Percentiles rank a stretch among this genome's conserved stretches.
These are phyloP conservation scores for Mikania micrantha DNA, from an alignment of 129 eudicot species.

Conservation along the genomic window DNA sequence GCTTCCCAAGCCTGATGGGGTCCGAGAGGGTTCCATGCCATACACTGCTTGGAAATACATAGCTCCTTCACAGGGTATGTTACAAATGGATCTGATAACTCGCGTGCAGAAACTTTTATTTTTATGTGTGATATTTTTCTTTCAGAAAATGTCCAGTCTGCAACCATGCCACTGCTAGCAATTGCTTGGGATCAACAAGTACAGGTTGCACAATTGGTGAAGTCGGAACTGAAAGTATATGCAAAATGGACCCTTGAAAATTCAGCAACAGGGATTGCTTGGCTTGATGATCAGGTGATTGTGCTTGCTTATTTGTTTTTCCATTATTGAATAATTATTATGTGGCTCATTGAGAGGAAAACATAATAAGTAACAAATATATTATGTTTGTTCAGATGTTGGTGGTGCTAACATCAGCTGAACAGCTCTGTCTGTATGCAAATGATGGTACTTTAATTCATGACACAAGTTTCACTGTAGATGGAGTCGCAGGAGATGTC, in stretches of 20 bases:
- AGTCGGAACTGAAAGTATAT: conserved; percentile 60
- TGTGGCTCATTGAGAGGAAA: background rate
- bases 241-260: conserved; percentile 74
- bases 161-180: conserved; percentile 70
- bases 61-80: conserved; percentile 51
- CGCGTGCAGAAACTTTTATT: conserved; percentile 3
- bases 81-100: conserved; percentile 11
- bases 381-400: conserved; percentile 50
- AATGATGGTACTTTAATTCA: conserved; percentile 85
- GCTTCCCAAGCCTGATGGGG: conserved; percentile 86
- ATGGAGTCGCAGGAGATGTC: conserved; percentile 59
- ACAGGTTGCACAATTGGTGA: conserved; percentile 88
- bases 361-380: conserved; percentile 8
- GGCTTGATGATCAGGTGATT: conserved; percentile 87
- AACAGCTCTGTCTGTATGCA: conserved; percentile 68
- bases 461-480: conserved; percentile 63
- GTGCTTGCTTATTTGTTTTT: conserved; percentile 1
- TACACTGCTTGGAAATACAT: conserved; percentile 91
- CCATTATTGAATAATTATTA: background rate
- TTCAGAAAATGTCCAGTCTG: conserved; percentile 50
- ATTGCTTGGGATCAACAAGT: conserved; percentile 87
- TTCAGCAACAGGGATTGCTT: conserved; percentile 76
- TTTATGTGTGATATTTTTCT: conserved; percentile 1
- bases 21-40: conserved; percentile 90
- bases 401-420: conserved; percentile 74